Conservation (phyloP, 2,329 filamentous ascomycete genomes). For the Epichloe gansuensis region DNA sequence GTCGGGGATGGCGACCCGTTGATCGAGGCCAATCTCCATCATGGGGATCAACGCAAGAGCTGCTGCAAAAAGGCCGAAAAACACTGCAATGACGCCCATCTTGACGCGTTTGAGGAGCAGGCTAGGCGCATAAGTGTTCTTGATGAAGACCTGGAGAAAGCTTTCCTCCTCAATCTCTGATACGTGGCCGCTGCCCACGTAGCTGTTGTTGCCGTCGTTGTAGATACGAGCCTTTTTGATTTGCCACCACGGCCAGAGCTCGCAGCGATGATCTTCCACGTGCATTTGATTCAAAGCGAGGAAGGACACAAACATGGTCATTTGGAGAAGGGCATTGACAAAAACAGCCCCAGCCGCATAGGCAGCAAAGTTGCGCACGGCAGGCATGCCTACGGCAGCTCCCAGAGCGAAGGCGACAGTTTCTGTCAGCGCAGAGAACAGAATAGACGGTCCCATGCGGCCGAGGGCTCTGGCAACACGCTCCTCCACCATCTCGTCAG, state of each 20-base stretch:
- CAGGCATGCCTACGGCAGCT: constrained; percentile 92
- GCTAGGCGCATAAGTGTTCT: constrained; percentile 73
- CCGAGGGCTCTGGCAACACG: constrained; percentile 81
- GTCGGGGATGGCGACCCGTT: constrained; percentile 84
- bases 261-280: constrained; percentile 76
- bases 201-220: constrained; percentile 44
- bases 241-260: constrained; percentile 83
- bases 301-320: constrained; percentile 93
- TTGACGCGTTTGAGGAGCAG: constrained; percentile 74
- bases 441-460: constrained; percentile 90
- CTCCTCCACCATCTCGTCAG: constrained; percentile 76
- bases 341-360: constrained; percentile 94
- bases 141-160: constrained; percentile 72
- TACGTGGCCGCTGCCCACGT: constrained; percentile 38
- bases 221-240: constrained; percentile 62
- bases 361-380: constrained; percentile 90
- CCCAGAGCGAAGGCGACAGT: constrained; percentile 88
- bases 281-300: constrained; percentile 82
- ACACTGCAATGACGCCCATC: constrained; percentile 60
- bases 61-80: constrained; percentile 77
- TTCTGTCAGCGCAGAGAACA: constrained; percentile 89
- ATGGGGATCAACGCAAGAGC: constrained; percentile 74
- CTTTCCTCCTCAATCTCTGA: constrained; percentile 77
- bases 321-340: constrained; percentile 91
- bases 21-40: constrained; percentile 79